phyloP scores from a whole-genome alignment of 2,329 filamentous ascomycete species.

The Dryadomyces sulphureus region DNA sequence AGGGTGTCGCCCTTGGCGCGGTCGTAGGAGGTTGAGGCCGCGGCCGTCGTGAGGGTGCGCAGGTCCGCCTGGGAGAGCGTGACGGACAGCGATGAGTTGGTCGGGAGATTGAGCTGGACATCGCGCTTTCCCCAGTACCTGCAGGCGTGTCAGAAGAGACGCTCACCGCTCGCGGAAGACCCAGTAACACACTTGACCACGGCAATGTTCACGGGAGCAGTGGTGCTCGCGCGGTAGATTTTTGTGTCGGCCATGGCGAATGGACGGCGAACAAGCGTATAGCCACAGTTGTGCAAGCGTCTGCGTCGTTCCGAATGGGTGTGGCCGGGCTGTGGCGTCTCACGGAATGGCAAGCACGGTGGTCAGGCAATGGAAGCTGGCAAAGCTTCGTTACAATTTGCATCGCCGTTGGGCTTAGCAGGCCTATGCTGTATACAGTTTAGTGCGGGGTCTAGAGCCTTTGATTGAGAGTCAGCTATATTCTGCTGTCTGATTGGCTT shows the following conservation, averaged over 20 bases:
- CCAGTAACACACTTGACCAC: conserved; percentile 64
- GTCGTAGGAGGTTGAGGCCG: conserved; percentile 60
- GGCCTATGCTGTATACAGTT: neutral
- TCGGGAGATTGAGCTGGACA: conserved; percentile 83
- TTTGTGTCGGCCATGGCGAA: conserved; percentile 22
- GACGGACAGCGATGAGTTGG: conserved; percentile 93
- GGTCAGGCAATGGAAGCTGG: neutral
- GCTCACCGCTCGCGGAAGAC: conserved; percentile 1
- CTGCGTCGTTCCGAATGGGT: too few species aligned
- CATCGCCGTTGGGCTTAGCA: neutral
- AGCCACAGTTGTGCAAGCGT: too few species aligned
- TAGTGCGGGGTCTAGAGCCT: conserved; percentile 8
- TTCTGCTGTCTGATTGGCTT: too few species aligned
- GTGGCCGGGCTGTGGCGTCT: too few species aligned
- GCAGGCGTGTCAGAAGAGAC: conserved; percentile 3
- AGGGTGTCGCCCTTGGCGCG: conserved; percentile 45
- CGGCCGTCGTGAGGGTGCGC: conserved; percentile 89
- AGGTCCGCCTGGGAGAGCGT: conserved; percentile 90
- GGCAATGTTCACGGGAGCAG: conserved; percentile 93
- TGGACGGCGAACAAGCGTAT: too few species aligned
- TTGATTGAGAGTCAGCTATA: too few species aligned
- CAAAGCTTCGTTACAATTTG: neutral
- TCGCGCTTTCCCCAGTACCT: conserved; percentile 95
- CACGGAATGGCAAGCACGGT: neutral
- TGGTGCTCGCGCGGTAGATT: conserved; percentile 86